phyloP scores from a whole-genome alignment of 2,329 filamentous ascomycete species.

The Talaromyces piceae region DNA sequence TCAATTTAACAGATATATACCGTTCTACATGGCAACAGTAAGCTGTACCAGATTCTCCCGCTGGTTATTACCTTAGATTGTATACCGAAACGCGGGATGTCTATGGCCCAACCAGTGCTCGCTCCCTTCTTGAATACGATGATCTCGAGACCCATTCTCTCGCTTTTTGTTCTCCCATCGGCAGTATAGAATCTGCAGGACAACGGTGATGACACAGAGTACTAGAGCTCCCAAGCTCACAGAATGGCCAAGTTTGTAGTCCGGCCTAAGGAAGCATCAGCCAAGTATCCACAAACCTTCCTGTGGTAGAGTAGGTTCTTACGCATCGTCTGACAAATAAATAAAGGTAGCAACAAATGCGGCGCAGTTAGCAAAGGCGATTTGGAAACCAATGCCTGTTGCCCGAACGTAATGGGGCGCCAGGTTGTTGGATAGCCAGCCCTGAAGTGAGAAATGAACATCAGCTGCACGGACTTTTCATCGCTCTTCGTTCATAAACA shows the following conservation, averaged over 20 bases:
- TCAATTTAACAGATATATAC: too few species aligned
- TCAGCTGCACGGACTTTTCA: background rate
- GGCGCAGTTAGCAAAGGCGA: background rate
- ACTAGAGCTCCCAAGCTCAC: background rate
- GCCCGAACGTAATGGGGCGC: background rate
- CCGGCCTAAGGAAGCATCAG: background rate
- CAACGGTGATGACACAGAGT: background rate
- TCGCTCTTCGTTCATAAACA: background rate
- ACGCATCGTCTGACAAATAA: background rate
- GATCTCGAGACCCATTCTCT: background rate
- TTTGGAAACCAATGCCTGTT: background rate
- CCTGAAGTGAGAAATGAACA: background rate
- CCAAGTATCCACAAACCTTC: background rate
- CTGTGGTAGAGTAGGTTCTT: background rate
- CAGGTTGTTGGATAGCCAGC: background rate
- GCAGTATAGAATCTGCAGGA: background rate
- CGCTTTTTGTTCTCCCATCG: background rate
- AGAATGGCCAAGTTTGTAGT: background rate
- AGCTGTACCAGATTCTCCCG: background rate
- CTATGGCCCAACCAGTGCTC: background rate
- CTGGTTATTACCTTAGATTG: background rate
- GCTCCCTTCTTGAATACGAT: background rate
- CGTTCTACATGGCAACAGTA: background rate
- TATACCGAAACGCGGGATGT: background rate
- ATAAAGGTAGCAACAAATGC: background rate